A percentile compares a stretch with the other conserved stretches of the same genome.
Conservation (phyloP, 2,329 filamentous ascomycete genomes). For the Furcasterigmium sp. region DNA sequence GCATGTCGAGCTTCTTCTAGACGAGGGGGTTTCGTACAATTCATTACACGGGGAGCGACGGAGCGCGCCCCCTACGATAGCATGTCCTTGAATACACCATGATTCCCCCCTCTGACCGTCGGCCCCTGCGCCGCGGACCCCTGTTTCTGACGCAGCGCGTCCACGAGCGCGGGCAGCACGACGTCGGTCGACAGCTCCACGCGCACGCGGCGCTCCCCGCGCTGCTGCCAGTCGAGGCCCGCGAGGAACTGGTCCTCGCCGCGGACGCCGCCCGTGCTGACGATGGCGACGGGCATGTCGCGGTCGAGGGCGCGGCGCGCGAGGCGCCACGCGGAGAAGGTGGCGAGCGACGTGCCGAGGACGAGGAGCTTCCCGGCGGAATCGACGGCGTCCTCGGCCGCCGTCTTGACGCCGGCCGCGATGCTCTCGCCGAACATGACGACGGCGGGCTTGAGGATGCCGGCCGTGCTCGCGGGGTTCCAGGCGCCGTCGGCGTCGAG, state of each 20-base stretch:
- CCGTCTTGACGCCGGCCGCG: constrained; percentile 58
- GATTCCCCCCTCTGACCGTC: constrained; percentile 12
- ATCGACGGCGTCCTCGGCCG: constrained; percentile 77
- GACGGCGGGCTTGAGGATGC: constrained; percentile 86
- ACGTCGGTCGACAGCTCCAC: constrained; percentile 53
- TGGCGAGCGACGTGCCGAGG: constrained; percentile 85
- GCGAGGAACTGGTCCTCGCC: constrained; percentile 71
- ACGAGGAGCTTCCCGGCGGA: constrained; percentile 70
- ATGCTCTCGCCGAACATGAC: constrained; percentile 97
- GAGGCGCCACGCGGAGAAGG: constrained; percentile 90
- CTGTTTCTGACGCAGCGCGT: constrained; percentile 35
- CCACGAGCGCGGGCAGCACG: constrained; percentile 52
- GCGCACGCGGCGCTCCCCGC: constrained; percentile 47
- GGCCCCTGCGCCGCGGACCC: background rate
- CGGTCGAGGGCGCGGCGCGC: constrained; percentile 77
- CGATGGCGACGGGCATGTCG: constrained; percentile 78
- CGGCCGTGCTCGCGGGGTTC: constrained; percentile 59
- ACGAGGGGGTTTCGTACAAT: too few species aligned
- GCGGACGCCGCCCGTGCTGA: constrained; percentile 82
- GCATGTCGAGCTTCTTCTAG: constrained; percentile 48
- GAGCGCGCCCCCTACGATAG: too few species aligned
- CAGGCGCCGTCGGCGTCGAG: constrained; percentile 79
- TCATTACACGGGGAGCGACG: too few species aligned
- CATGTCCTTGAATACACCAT: constrained; percentile 52
- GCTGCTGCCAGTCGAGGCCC: constrained; percentile 45